Conservation (phyloP, 2,329 filamentous ascomycete genomes). For the Trichoderma breve region DNA sequence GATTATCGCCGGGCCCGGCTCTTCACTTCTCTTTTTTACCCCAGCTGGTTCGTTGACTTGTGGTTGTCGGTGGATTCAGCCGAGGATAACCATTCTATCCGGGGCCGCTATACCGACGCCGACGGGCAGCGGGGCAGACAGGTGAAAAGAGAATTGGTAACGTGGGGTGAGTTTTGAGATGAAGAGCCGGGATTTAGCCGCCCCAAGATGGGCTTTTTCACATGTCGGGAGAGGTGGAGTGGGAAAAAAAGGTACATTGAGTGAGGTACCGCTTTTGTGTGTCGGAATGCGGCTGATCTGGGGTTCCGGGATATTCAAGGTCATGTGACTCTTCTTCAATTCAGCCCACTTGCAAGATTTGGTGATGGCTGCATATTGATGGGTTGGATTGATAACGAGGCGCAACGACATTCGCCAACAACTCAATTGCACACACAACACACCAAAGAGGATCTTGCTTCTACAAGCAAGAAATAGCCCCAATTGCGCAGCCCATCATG, state of each 20-base stretch:
- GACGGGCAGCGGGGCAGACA: neutral
- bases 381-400: neutral
- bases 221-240: neutral
- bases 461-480: neutral
- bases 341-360: conserved; percentile 14
- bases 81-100: conserved; percentile 27
- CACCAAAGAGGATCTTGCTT: neutral
- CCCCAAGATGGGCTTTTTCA: neutral
- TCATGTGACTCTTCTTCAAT: neutral
- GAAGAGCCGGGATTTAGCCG: neutral
- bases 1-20: neutral
- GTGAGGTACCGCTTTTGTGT: neutral
- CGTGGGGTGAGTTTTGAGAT: neutral
- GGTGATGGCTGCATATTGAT: neutral
- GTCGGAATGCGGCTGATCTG: conserved; percentile 16
- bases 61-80: conserved; percentile 15
- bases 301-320: neutral
- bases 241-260: neutral
- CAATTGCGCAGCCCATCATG: conserved; percentile 30
- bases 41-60: neutral
- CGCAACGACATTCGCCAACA: neutral
- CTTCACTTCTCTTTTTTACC: neutral
- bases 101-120: neutral
- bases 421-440: neutral
- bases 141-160: neutral